Evolutionary conservation across 2,329 filamentous ascomycete species (phyloP), one percentile per base, ranked within the genome.

Genomic region (Alternaria conjuncta): DNA sequence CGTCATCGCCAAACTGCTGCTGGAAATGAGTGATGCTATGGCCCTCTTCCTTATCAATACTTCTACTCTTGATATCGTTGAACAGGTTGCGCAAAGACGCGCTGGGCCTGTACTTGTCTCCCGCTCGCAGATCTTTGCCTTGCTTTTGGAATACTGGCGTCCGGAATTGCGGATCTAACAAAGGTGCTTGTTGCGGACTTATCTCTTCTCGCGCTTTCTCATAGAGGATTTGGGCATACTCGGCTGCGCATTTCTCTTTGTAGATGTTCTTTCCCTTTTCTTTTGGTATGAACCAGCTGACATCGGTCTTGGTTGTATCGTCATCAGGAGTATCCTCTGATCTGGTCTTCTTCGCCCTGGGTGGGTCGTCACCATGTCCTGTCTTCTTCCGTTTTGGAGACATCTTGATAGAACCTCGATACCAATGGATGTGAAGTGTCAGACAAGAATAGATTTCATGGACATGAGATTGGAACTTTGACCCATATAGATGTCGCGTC

Each of bases 251-350:
- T 13, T 47, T 25, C 12, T 45, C 26, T 26, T 63, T 41, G 12
- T 18, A 28, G 8, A 21, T 13, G 4, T 20, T 6, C n/a, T 54
- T 45, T 7, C 30, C n/a, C 44, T 55, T 63, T 11, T 30, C 23
- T 32, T 60, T 63, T 18, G 60, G 60, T 60, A 63, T n/a, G 11
- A 44, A 50, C 60, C 56, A 63, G 25, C 55, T 36, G 20, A 60
- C 46, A 2, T 51, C 9, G 4, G 23, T 53, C 28, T 7, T 18
- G 15, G 20, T 15, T 8, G 23, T n/a, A 21, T 15, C 6, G n/a
- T 28, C 8, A 6, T 20, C 5, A 9, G 13, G 15, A 10, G 4
- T 23, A 41, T 54, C 18, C 50, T 25, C 15, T 9, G 13, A 25
- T 8, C 25, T 12, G 12, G 21, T 30, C 28, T 47, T 54, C 11